Evolutionary conservation across 1,139 yeast species (phyloP).

Genomic region (Lizanozyma gosingica): DNA sequence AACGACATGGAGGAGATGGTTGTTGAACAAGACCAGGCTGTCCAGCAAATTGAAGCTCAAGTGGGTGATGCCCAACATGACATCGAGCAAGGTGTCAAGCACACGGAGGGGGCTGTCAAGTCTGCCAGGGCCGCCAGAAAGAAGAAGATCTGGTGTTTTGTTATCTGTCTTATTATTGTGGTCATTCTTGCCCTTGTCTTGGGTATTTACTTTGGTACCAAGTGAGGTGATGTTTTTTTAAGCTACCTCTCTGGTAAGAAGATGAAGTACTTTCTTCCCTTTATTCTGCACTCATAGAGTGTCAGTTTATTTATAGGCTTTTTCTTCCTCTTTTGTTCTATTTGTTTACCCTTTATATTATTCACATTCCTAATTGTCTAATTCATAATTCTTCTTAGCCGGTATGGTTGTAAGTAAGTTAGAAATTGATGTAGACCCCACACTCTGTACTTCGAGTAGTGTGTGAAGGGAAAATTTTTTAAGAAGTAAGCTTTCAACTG

Average conservation of each 20-base stretch:
- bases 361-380: too few species aligned
- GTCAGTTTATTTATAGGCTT: too few species aligned
- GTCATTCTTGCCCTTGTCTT: constrained; percentile 64
- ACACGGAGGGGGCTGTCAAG: constrained; percentile 82
- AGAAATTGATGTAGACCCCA: too few species aligned
- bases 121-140: constrained; percentile 87
- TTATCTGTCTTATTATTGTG: constrained; percentile 52
- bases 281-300: too few species aligned
- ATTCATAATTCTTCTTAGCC: too few species aligned
- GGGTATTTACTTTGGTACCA: constrained; percentile 35
- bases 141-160: constrained; percentile 83
- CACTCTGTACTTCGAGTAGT: background rate
- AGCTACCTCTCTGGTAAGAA: too few species aligned
- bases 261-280: too few species aligned
- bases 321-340: background rate
- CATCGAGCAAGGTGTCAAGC: constrained; percentile 91
- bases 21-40: constrained; percentile 88
- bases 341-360: background rate
- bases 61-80: constrained; percentile 81
- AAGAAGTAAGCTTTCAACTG: too few species aligned
- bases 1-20: constrained; percentile 96
- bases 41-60: constrained; percentile 75
- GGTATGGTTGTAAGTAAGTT: too few species aligned
- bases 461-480: background rate
- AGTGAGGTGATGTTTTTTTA: constrained; percentile 5